Evolutionary conservation across 805 yeast species (phyloP).

Genomic region (Groenewaldozyma salmanticensis): DNA sequence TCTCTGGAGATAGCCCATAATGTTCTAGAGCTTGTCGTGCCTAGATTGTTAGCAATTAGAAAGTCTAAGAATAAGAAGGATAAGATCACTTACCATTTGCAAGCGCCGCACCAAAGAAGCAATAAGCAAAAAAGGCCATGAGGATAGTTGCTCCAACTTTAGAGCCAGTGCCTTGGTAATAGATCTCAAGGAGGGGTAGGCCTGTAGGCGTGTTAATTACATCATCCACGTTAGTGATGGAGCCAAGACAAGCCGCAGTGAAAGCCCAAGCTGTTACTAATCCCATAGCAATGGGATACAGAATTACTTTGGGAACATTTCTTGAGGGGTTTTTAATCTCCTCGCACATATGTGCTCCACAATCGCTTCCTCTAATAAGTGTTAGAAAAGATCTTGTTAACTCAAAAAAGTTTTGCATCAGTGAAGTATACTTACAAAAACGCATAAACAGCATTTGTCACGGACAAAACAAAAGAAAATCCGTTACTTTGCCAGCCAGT

Average conservation of each 20-base stretch:
- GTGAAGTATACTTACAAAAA: no score
- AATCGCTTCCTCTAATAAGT: constrained; percentile 56
- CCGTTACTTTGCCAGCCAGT: constrained; percentile 55
- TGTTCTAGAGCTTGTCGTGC: constrained; percentile 62
- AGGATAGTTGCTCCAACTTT: constrained; percentile 43
- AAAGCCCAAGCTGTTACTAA: constrained; percentile 39
- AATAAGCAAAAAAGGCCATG: constrained; percentile 41
- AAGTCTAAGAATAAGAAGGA: no score
- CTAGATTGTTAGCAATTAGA: constrained; percentile 29
- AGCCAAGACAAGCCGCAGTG: constrained; percentile 36
- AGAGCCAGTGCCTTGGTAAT: constrained; percentile 44
- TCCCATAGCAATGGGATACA: constrained; percentile 57
- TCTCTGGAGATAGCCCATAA: constrained; percentile 65
- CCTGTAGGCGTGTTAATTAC: constrained; percentile 45
- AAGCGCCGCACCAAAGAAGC: constrained; percentile 49
- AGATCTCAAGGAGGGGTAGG: constrained; percentile 55
- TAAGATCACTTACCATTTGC: no score
- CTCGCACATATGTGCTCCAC: constrained; percentile 56
- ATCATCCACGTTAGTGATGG: constrained; percentile 42
- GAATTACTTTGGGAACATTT: constrained; percentile 51
- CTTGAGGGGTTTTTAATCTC: constrained; percentile 50
- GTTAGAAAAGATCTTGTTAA: no score
- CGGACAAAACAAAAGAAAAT: constrained; percentile 59
- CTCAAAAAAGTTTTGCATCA: no score
- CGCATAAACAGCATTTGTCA: constrained; percentile 62